A percentile compares a stretch with the other conserved stretches of the same genome.
phyloP scores from a whole-genome alignment of 108 stramenopile genomes.

The Aurantiochytrium sp. region DNA sequence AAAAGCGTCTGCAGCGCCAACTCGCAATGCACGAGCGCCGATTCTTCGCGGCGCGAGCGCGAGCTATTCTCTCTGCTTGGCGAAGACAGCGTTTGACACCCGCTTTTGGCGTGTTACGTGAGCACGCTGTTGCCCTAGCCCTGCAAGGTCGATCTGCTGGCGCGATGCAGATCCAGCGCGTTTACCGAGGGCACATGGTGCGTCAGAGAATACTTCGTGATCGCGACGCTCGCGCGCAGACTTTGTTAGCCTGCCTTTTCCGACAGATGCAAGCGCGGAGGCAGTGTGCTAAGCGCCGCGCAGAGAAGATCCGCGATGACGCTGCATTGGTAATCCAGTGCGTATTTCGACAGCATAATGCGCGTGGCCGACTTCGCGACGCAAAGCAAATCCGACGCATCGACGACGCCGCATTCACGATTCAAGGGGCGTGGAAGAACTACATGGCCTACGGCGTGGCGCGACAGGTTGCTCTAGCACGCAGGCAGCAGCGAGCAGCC shows the following conservation, averaged over 20 bases:
- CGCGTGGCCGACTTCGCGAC: background rate
- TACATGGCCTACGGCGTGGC: background rate
- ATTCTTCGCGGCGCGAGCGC: background rate
- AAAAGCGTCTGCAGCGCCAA: background rate
- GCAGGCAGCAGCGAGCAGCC: background rate
- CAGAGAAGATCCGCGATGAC: background rate
- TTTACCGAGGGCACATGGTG: background rate
- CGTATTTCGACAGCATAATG: background rate
- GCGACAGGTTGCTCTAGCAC: background rate
- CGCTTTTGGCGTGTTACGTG: background rate
- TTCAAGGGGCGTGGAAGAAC: background rate
- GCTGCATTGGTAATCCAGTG: background rate
- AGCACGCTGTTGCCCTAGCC: background rate
- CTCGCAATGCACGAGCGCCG: background rate
- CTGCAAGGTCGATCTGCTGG: background rate
- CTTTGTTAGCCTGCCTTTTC: background rate
- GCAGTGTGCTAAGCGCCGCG: background rate
- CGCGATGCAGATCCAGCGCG: background rate
- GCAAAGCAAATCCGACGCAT: background rate
- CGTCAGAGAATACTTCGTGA: background rate
- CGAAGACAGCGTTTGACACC: background rate
- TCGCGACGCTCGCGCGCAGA: background rate
- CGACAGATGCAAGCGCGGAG: background rate
- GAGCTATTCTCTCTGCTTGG: background rate
- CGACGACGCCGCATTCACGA: background rate